Conservation (phyloP, 371 early-diverging fungal genomes). For the Apophysomyces variabilis region DNA sequence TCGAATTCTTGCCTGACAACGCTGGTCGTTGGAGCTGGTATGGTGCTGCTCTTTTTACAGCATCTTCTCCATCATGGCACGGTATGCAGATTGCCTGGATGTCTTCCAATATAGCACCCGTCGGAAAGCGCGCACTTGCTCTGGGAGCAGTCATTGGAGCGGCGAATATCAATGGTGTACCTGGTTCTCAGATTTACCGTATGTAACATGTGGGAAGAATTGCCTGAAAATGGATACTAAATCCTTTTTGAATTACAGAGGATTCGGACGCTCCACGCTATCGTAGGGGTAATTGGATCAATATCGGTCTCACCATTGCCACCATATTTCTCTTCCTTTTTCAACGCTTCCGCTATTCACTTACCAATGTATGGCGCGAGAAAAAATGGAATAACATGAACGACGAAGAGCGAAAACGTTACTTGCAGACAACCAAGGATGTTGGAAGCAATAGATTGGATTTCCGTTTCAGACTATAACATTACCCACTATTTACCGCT, state of each 20-base stretch:
- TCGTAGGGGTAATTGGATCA: constrained; percentile 43
- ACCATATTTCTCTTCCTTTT: constrained; percentile 25
- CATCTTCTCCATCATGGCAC: constrained; percentile 45
- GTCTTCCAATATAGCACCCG: constrained; percentile 52
- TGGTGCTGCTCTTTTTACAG: constrained; percentile 31
- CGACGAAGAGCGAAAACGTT: constrained; percentile 32
- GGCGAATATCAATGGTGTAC: constrained; percentile 49
- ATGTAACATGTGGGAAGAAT: constrained; percentile 3
- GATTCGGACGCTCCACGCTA: constrained; percentile 46
- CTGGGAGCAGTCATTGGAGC: constrained; percentile 49
- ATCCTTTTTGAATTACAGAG: constrained; percentile 17
- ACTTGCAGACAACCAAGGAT: constrained; percentile 32
- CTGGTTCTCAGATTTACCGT: constrained; percentile 44
- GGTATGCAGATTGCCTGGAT: constrained; percentile 61
- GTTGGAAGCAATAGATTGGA: constrained; percentile 47
- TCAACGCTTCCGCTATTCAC: constrained; percentile 30
- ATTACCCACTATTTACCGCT: neutral
- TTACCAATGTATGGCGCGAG: constrained; percentile 34
- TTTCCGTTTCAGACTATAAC: constrained; percentile 26
- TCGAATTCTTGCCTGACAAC: constrained; percentile 48
- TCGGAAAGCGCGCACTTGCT: constrained; percentile 53
- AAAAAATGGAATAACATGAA: constrained; percentile 37
- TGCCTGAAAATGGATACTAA: too few species aligned
- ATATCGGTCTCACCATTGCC: constrained; percentile 24
- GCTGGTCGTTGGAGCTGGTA: constrained; percentile 47